A percentile compares a stretch with the other conserved stretches of the same genome.
Evolutionary conservation across 768 basidiomycete genomes (phyloP).

Genomic region (Xerocomus brunneocitrinus): DNA sequence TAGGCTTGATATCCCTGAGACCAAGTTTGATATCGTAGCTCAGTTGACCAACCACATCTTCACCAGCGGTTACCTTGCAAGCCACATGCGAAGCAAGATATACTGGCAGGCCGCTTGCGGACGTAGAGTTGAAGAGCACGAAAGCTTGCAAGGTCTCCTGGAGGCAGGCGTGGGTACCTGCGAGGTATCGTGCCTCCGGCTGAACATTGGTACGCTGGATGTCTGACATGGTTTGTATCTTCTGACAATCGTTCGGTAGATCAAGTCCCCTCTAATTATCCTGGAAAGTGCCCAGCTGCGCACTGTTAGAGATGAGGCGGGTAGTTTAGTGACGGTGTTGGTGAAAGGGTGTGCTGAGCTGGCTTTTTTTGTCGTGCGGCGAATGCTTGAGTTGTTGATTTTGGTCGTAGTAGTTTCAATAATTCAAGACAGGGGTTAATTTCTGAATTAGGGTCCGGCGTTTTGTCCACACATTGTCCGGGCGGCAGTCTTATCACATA

Average conservation of each 20-base stretch:
- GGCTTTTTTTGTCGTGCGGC: neutral
- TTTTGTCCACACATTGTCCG: neutral
- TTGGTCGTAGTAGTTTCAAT: neutral
- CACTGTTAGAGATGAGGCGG: constrained; percentile 4
- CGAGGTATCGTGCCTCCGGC: constrained; percentile 16
- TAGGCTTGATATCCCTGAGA: constrained; percentile 33
- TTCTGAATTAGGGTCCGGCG: constrained; percentile 21
- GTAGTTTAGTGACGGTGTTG: neutral
- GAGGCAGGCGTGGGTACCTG: constrained; percentile 12
- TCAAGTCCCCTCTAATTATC: constrained; percentile 1
- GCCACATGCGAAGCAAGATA: constrained; percentile 35
- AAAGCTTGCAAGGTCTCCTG: constrained; percentile 22
- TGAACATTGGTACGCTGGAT: constrained; percentile 16
- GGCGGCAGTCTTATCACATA: constrained; percentile 6
- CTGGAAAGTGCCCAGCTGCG: constrained; percentile 4
- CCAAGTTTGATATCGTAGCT: constrained; percentile 28
- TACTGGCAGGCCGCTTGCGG: constrained; percentile 41
- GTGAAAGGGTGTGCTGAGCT: neutral
- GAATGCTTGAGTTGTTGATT: neutral
- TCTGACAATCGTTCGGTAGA: constrained; percentile 5
- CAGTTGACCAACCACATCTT: constrained; percentile 48
- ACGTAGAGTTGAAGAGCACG: constrained; percentile 27
- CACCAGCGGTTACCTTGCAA: constrained; percentile 33
- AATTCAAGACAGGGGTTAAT: constrained; percentile 7
- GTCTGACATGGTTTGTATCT: neutral